Conservation (phyloP, 2,329 filamentous ascomycete species). For the Exophiala phaeomuriformis region DNA sequence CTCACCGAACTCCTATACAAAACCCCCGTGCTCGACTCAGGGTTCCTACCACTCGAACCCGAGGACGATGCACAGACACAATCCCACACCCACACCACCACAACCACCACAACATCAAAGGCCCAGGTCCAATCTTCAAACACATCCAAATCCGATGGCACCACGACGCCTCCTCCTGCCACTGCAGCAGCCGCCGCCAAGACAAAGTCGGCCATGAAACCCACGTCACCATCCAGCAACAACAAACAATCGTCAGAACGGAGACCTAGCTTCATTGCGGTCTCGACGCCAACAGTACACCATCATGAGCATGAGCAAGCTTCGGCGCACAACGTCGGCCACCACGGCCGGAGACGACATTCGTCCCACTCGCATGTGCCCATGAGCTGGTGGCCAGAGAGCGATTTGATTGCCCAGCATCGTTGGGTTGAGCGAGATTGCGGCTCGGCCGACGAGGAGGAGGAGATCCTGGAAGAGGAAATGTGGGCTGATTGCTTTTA, state of each 20-base stretch:
- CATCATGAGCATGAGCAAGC: constrained; percentile 1
- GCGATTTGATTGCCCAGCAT: constrained; percentile 10
- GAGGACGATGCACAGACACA: constrained; percentile 3
- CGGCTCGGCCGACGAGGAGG: constrained; percentile 12
- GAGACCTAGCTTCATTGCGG: constrained; percentile 18
- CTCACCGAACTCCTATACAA: constrained; percentile 19
- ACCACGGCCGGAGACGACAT: constrained; percentile 6
- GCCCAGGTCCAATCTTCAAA: constrained; percentile 9
- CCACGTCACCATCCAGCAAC: not conserved
- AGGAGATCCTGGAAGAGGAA: constrained; percentile 17
- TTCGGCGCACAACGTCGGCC: constrained; percentile 5
- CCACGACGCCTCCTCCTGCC: constrained; percentile 11
- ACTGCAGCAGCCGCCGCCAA: not conserved
- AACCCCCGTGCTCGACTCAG: constrained; percentile 9
- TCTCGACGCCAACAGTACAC: not conserved
- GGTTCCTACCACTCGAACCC: constrained; percentile 15
- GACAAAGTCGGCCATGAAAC: not conserved
- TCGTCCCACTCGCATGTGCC: constrained; percentile 10
- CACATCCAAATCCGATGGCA: constrained; percentile 16
- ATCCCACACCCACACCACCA: not conserved
- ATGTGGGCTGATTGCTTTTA: constrained; percentile 18
- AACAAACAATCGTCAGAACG: constrained; percentile 2
- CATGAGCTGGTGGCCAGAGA: constrained; percentile 22
- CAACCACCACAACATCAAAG: not conserved
- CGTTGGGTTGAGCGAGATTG: constrained; percentile 13